Percentiles rank a stretch among this genome's conserved stretches.
phyloP scores from a whole-genome alignment of 2,329 filamentous ascomycete genomes.

The Ilyonectria robusta region DNA sequence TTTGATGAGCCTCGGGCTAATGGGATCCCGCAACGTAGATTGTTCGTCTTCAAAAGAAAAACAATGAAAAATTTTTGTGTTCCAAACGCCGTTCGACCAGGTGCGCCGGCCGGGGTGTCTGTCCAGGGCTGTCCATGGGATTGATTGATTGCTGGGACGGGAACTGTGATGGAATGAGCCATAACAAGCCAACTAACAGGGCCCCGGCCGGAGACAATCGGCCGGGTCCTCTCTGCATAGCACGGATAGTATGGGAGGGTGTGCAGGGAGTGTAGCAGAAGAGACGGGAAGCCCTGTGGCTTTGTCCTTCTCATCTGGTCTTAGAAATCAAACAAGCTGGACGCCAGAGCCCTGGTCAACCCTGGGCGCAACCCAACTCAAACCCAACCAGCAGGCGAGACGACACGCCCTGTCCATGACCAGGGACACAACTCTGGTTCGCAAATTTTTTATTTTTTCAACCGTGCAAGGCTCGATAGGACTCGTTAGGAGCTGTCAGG shows the following conservation, averaged over 20 bases:
- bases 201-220: conserved; percentile 38
- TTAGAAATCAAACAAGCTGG: conserved; percentile 9
- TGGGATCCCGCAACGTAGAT: conserved; percentile 25
- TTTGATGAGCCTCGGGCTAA: conserved; percentile 29
- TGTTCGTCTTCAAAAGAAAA: conserved; percentile 28
- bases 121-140: conserved; percentile 30
- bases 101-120: conserved; percentile 32
- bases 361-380: conserved; percentile 19
- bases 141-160: conserved; percentile 43
- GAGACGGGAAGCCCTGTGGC: conserved; percentile 16
- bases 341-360: conserved; percentile 22
- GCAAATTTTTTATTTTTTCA: conserved; percentile 6
- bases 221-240: conserved; percentile 22
- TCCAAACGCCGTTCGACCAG: conserved; percentile 36
- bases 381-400: conserved; percentile 24
- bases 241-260: conserved; percentile 13
- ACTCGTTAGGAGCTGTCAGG: conserved; percentile 13
- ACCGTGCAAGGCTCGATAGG: conserved; percentile 3
- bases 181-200: conserved; percentile 27
- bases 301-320: conserved; percentile 18
- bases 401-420: conserved; percentile 16
- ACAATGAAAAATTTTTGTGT: conserved; percentile 34
- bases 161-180: conserved; percentile 38
- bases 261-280: conserved; percentile 21
- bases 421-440: conserved; percentile 12